Evolutionary conservation across 495 filamentous ascomycete species (phyloP).

Genomic region (Cenococcum geophilum): DNA sequence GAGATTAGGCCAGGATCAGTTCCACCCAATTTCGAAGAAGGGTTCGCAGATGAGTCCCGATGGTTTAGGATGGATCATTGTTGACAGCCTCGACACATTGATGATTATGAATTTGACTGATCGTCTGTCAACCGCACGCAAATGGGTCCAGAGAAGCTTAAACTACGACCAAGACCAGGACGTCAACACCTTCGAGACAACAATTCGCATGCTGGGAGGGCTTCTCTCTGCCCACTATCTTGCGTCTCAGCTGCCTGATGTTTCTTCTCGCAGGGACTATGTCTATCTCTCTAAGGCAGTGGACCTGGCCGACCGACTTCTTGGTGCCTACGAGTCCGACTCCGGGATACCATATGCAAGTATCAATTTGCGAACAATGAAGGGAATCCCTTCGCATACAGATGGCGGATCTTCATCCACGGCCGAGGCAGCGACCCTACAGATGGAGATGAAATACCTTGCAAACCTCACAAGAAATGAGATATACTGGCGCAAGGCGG

Average conservation of each 20-base stretch:
- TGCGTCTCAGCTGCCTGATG: slow-evolving; percentile 45
- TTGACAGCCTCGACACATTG: slow-evolving; percentile 87
- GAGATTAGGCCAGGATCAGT: slow-evolving; percentile 67
- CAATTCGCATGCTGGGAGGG: slow-evolving; percentile 92
- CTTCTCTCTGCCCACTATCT: slow-evolving; percentile 90
- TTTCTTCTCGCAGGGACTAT: slow-evolving; percentile 61
- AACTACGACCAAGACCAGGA: slow-evolving; percentile 85
- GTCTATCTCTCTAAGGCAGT: slow-evolving; percentile 89
- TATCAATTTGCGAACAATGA: slow-evolving; percentile 69
- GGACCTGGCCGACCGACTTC: slow-evolving; percentile 75
- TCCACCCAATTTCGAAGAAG: slow-evolving; percentile 68
- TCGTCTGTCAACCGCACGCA: slow-evolving; percentile 69
- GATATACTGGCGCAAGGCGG: slow-evolving; percentile 78
- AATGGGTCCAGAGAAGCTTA: slow-evolving; percentile 75
- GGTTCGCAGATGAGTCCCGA: slow-evolving; percentile 70
- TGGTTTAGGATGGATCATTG: slow-evolving; percentile 91
- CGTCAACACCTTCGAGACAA: slow-evolving; percentile 93
- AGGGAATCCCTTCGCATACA: slow-evolving; percentile 68
- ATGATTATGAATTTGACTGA: slow-evolving; percentile 96
- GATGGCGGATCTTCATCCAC: slow-evolving; percentile 84
- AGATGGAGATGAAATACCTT: slow-evolving; percentile 93
- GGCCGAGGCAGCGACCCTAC: slow-evolving; percentile 79
- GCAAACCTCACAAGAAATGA: slow-evolving; percentile 90
- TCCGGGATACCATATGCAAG: slow-evolving; percentile 87
- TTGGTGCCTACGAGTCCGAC: slow-evolving; percentile 75